A percentile compares a stretch with the other conserved stretches of the same genome.
Conservation (phyloP, 257 asterid species). For the Lithospermum erythrorhizon region DNA sequence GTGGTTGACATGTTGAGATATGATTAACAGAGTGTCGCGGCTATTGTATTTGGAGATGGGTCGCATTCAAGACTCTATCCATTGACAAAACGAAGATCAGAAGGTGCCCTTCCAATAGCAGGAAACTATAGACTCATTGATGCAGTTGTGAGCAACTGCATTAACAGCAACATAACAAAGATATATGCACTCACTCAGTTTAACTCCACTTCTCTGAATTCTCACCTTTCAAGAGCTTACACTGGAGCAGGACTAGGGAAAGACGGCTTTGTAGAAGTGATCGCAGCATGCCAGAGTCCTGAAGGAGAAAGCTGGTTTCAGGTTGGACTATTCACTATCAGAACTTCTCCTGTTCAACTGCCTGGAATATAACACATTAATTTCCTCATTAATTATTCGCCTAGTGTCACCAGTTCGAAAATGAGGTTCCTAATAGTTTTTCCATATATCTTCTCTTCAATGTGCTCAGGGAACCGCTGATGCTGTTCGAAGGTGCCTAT, state of each 20-base stretch:
- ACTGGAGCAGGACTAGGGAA: constrained; percentile 41
- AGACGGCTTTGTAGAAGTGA: constrained; percentile 69
- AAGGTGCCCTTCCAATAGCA: constrained; percentile 81
- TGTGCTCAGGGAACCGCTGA: constrained; percentile 70
- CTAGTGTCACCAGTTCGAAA: too few relatives aligned
- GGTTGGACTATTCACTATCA: constrained; percentile 29
- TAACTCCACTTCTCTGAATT: constrained; percentile 77
- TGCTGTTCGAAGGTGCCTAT: constrained; percentile 69
- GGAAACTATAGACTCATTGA: constrained; percentile 74
- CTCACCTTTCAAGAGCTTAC: constrained; percentile 81
- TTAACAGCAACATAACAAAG: constrained; percentile 69
- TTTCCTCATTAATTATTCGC: too few relatives aligned
- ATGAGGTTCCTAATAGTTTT: background rate
- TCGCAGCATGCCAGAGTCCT: constrained; percentile 76
- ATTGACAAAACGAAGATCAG: constrained; percentile 65
- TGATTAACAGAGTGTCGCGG: constrained; percentile 73
- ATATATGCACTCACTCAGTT: constrained; percentile 83
- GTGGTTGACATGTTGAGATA: background rate
- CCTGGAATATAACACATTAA: too few relatives aligned
- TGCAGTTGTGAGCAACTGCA: constrained; percentile 86
- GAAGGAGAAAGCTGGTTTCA: constrained; percentile 74
- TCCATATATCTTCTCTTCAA: background rate
- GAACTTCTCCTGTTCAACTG: background rate
- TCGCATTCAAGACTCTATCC: constrained; percentile 62
- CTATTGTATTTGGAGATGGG: constrained; percentile 82